Percentiles rank a stretch among this genome's conserved stretches.
Evolutionary conservation across 2,329 filamentous ascomycete species (phyloP).

Genomic region (Pseudogymnoascus sp.): DNA sequence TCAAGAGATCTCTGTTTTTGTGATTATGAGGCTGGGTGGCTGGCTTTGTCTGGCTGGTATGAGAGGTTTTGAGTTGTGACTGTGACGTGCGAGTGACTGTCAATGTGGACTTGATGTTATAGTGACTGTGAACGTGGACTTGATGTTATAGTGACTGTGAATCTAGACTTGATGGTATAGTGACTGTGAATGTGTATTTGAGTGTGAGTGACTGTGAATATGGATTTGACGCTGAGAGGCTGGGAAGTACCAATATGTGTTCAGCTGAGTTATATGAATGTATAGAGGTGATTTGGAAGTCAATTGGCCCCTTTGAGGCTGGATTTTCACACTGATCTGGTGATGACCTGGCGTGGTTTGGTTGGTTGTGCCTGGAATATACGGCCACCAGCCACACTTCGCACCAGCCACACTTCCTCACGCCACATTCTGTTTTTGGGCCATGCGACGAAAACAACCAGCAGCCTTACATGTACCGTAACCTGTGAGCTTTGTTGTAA

Average conservation of each 20-base stretch:
- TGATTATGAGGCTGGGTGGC: not conserved
- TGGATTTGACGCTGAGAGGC: too few relatives aligned
- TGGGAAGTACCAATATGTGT: not conserved
- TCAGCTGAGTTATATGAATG: not conserved
- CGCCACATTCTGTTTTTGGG: conserved; percentile 7
- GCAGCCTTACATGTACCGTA: not conserved
- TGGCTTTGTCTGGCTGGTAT: not conserved
- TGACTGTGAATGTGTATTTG: too few relatives aligned
- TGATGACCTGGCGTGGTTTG: not conserved
- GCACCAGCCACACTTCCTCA: not conserved
- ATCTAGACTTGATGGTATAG: too few relatives aligned
- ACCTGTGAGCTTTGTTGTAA: not conserved
- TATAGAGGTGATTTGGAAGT: not conserved
- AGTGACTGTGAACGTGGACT: too few relatives aligned
- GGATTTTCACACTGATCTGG: not conserved
- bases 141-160: too few relatives aligned
- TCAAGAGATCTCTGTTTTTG: conserved; percentile 9
- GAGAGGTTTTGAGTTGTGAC: not conserved
- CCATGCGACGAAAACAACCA: conserved; percentile 7
- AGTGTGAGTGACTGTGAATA: too few relatives aligned
- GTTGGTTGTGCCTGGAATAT: not conserved
- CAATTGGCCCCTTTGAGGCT: not conserved
- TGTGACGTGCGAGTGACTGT: not conserved
- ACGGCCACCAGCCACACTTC: not conserved
- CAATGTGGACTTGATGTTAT: too few relatives aligned